These are phyloP conservation scores for Diplodia intermedia DNA, from an alignment of 2,329 filamentous ascomycete genomes.

Conservation along the genomic window DNA sequence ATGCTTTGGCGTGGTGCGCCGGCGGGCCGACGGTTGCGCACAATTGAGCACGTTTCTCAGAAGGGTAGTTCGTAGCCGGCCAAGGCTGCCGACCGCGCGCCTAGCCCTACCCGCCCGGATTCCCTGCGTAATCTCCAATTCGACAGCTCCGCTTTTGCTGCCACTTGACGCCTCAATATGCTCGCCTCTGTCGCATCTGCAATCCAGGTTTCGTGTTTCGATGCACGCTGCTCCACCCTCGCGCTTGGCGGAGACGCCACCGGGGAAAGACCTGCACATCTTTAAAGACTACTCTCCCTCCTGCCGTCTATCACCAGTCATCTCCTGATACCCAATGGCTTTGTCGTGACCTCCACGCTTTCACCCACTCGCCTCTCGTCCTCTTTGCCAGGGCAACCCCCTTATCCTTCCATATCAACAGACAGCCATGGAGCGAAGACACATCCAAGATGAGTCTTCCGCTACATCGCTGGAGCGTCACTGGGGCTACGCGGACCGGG, in stretches of 20 bases:
- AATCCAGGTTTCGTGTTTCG: conserved; percentile 24
- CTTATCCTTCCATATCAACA: neutral
- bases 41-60: conserved; percentile 31
- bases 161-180: conserved; percentile 16
- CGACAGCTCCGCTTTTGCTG: conserved; percentile 24
- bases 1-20: conserved; percentile 1
- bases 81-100: conserved; percentile 23
- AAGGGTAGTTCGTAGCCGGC: neutral
- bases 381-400: neutral
- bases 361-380: neutral
- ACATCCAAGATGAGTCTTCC: conserved; percentile 57
- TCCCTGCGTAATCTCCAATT: conserved; percentile 21
- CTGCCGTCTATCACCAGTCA: neutral
- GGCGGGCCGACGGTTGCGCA: conserved; percentile 24
- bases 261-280: neutral
- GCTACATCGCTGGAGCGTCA: conserved; percentile 53
- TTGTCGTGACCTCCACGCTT: neutral
- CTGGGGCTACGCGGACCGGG: conserved; percentile 64
- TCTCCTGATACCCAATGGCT: neutral
- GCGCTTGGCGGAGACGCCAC: conserved; percentile 20
- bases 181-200: conserved; percentile 10
- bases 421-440: conserved; percentile 40
- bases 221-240: neutral
- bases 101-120: conserved; percentile 15
- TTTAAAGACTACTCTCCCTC: conserved; percentile 13